A percentile compares a stretch with the other conserved stretches of the same genome.
These are phyloP conservation scores for Aspergillus brunneoviolaceus DNA, from an alignment of 2,329 filamentous ascomycete genomes.

Conservation along the genomic window DNA sequence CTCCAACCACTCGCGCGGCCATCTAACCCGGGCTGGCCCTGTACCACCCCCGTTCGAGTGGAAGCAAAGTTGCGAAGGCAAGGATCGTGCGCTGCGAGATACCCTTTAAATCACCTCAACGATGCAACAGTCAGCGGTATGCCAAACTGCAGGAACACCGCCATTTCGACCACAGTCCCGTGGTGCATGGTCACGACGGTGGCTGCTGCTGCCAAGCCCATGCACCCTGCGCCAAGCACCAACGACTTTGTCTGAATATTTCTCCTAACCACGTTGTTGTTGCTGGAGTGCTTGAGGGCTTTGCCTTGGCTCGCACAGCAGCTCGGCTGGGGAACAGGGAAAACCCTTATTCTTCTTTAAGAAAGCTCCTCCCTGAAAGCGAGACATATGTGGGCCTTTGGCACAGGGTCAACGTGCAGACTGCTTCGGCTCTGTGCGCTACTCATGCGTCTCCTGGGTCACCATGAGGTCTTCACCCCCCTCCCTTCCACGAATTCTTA, in stretches of 20 bases:
- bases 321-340: slow-evolving; percentile 3
- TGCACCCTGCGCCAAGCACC: slow-evolving; percentile 21
- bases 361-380: background rate
- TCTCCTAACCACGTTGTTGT: slow-evolving; percentile 25
- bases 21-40: background rate
- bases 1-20: background rate
- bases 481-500: background rate
- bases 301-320: slow-evolving; percentile 11
- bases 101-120: slow-evolving; percentile 1
- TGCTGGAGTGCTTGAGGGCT: slow-evolving; percentile 12
- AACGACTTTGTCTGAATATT: slow-evolving; percentile 16
- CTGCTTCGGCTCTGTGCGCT: background rate
- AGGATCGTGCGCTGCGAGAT: slow-evolving; percentile 7
- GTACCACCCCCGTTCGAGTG: background rate
- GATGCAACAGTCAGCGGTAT: slow-evolving; percentile 4
- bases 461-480: background rate
- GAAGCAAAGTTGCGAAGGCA: background rate
- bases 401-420: slow-evolving; percentile 2
- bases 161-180: slow-evolving; percentile 15
- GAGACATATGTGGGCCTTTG: slow-evolving; percentile 2
- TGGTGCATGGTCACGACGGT: slow-evolving; percentile 10
- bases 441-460: background rate
- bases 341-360: background rate
- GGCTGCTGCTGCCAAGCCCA: slow-evolving; percentile 20
- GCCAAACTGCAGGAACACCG: slow-evolving; percentile 24